Evolutionary conservation across 371 early-diverging fungal genomes (phyloP).

Genomic region (Mortierella sp.): DNA sequence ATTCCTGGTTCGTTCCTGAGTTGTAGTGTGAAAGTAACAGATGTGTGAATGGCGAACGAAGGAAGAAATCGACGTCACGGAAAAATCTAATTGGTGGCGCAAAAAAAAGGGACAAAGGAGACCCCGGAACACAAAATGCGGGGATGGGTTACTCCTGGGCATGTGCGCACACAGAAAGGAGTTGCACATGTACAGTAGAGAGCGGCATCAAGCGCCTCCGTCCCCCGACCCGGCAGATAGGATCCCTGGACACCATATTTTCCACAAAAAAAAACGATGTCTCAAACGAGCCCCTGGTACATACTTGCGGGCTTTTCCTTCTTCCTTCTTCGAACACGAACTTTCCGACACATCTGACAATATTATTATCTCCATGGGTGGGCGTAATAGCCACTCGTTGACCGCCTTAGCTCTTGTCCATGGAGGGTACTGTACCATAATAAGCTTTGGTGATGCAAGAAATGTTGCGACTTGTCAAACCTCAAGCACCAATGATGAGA

Average conservation of each 20-base stretch:
- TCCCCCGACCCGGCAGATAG: neutral
- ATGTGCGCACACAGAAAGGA: neutral
- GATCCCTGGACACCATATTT: neutral
- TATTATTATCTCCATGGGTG: neutral
- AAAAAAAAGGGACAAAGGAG: no score
- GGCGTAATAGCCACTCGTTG: no score
- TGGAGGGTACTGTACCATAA: no score
- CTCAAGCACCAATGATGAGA: slow-evolving; percentile 1
- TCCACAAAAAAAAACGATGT: neutral
- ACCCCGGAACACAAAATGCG: no score
- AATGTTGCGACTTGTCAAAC: no score
- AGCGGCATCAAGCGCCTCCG: no score
- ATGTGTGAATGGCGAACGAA: neutral
- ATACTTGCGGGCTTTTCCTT: neutral
- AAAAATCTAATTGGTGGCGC: no score
- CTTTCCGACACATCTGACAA: neutral
- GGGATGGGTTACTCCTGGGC: neutral
- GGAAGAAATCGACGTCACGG: neutral
- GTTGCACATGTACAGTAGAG: neutral
- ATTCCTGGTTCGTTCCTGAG: neutral
- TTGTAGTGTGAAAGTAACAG: neutral
- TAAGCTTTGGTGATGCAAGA: no score
- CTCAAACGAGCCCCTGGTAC: neutral
- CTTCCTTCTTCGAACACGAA: neutral
- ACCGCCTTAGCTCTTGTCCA: no score